These are phyloP conservation scores for Trichosporon coremiiforme DNA, from an alignment of 1,284 basidiomycete species.

Conservation along the genomic window DNA sequence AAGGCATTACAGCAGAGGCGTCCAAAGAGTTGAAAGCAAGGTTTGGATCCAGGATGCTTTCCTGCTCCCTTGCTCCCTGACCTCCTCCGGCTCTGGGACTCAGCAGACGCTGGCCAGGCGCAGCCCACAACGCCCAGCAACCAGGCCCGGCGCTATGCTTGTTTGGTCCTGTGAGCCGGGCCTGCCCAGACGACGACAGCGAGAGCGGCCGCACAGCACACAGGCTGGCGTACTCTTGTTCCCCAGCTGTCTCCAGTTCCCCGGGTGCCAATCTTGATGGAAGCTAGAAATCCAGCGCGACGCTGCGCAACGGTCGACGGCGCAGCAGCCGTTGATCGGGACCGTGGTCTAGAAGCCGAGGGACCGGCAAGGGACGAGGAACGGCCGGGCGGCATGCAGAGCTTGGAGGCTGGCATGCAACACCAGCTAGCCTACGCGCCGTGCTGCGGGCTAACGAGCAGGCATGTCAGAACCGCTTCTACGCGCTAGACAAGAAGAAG, in stretches of 20 bases:
- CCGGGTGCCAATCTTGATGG: conserved; percentile 7
- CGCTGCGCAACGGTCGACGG: neutral
- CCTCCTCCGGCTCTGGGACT: neutral
- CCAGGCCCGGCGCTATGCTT: conserved; percentile 16
- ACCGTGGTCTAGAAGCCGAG: neutral
- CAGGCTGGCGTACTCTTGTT: conserved; percentile 3
- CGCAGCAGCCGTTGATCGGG: too few species aligned
- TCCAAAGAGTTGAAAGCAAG: neutral
- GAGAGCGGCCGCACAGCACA: neutral
- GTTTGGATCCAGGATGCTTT: conserved; percentile 6
- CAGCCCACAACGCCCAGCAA: neutral
- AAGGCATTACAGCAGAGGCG: neutral
- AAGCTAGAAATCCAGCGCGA: neutral
- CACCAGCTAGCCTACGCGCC: neutral
- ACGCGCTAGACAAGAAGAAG: conserved; percentile 16
- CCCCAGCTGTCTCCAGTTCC: conserved; percentile 12
- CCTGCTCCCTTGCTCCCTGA: neutral
- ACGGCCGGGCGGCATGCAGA: neutral
- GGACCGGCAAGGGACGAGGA: neutral
- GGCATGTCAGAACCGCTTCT: conserved; percentile 37
- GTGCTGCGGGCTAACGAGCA: conserved; percentile 18
- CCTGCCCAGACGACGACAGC: neutral
- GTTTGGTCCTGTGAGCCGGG: conserved; percentile 9
- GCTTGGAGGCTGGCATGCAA: neutral
- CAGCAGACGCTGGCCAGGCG: neutral